These are phyloP conservation scores for Eutrema salsugineum DNA, from an alignment of 441 rosid genomes.

Conservation along the genomic window DNA sequence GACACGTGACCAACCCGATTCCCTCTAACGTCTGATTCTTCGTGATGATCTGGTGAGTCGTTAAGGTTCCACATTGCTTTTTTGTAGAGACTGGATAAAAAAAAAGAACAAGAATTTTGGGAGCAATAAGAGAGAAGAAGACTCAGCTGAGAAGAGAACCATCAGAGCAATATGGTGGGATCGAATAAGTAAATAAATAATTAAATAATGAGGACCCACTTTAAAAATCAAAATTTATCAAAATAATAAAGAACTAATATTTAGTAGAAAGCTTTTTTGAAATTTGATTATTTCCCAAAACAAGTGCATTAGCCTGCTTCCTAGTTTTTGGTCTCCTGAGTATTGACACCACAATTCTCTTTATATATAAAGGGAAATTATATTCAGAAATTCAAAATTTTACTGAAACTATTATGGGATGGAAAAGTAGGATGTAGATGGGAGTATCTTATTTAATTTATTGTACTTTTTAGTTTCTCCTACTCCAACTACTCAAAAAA, in stretches of 20 bases:
- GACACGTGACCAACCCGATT: conserved; percentile 68
- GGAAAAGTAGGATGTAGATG: conserved; percentile 17
- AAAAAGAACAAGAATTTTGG: neutral
- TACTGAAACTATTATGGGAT: neutral
- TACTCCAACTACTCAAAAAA: conserved; percentile 3
- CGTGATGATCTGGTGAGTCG: conserved; percentile 64
- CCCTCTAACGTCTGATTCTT: conserved; percentile 58
- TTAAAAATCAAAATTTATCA: neutral
- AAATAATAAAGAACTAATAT: too few species aligned
- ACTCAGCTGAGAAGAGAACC: neutral
- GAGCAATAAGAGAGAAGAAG: conserved; percentile 5
- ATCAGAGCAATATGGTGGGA: neutral
- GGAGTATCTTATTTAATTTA: conserved; percentile 15
- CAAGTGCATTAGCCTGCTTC: neutral
- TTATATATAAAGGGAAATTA: conserved; percentile 1
- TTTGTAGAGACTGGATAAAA: neutral
- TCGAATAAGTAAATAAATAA: neutral
- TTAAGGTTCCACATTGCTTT: conserved; percentile 88
- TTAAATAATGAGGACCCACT: neutral
- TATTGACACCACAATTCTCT: conserved; percentile 8
- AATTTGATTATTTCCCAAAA: conserved; percentile 5
- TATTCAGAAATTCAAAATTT: conserved; percentile 11
- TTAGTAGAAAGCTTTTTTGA: too few species aligned
- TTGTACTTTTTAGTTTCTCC: conserved; percentile 8
- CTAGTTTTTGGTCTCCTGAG: conserved; percentile 22